Percentiles rank a stretch among this genome's conserved stretches.
These are phyloP conservation scores for Fremontodendron californicum DNA, from an alignment of 345 rosid genomes.

Conservation along the genomic window DNA sequence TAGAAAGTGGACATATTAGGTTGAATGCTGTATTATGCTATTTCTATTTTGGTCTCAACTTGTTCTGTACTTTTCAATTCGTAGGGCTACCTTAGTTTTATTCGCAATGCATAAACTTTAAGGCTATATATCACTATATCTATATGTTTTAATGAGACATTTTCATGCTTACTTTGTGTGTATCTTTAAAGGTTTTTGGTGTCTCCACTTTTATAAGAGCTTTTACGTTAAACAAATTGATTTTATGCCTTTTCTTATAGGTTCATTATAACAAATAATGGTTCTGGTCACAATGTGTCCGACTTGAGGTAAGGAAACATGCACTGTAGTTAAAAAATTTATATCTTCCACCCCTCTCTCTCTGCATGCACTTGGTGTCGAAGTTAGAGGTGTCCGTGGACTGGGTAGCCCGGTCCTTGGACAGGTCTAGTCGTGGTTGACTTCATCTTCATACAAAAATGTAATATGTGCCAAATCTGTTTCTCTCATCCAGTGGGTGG, in stretches of 20 bases:
- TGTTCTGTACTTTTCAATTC: neutral
- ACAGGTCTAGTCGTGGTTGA: too few relatives aligned
- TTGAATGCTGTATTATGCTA: neutral
- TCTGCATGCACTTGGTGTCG: neutral
- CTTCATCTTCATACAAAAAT: neutral
- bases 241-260: constrained; percentile 32
- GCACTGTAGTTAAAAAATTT: neutral
- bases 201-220: neutral
- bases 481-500: neutral
- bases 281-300: constrained; percentile 68
- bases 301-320: constrained; percentile 60
- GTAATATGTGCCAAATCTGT: neutral
- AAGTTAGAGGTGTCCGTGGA: too few relatives aligned
- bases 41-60: neutral
- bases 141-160: neutral
- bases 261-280: constrained; percentile 84
- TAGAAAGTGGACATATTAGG: neutral
- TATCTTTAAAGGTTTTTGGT: neutral
- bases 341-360: neutral
- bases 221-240: neutral
- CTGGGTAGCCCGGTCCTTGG: too few relatives aligned
- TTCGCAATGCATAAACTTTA: neutral
- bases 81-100: neutral
- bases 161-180: neutral
- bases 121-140: neutral